Evolutionary conservation across 352 stramenopile genomes (phyloP), one percentile per base, ranked within the genome.

Genomic region (Achlya hypogyna): DNA sequence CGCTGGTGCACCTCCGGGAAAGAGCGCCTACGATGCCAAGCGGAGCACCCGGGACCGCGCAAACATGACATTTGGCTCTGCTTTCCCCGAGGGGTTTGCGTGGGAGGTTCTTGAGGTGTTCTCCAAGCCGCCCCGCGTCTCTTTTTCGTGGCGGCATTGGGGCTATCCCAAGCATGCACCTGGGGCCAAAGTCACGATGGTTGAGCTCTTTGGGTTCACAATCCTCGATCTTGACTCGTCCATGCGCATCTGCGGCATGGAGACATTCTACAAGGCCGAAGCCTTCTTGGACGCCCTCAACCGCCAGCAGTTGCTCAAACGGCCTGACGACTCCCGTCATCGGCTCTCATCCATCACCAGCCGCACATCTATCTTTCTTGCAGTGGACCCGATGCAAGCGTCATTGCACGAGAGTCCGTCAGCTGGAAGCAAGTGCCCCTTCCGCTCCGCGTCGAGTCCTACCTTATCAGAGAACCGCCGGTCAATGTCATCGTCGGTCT

Each of bases 111-210:
- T 83, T 9, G 64, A 83, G 45, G 74, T 81, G 14, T 79, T 76
- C 47, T 75, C 70, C 14, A 65, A 68, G 16, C 73, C 71, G 10
- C 76, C 76, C 10, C 77, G 75, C 34, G 65, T 83, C 28, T 67
- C 67, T 5, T 83, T 83, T 53, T 75, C 74, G n/a, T 83, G 76
- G 76, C 65, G 76, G 40, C 76, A 83, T 45, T 83, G 76, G 76
- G 76, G 67, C 20, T 51, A 69, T 79, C 58, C 68, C 54, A 5
- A 74, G 75, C 10, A 63, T 43, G 0, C 78, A 73, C 35, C 56
- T 72, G 32, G 71, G 59, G 25, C 2, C 6, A 64, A 74, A 29
- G 72, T 70, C 6, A 52, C 80, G 60, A 63, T 76, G n/a, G 65
- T 83, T n/a, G 74, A 78, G 63, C 71, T 83, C 60, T 76, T 69